Conservation (phyloP, 208 protist genomes). For the Leishmania tropica region DNA sequence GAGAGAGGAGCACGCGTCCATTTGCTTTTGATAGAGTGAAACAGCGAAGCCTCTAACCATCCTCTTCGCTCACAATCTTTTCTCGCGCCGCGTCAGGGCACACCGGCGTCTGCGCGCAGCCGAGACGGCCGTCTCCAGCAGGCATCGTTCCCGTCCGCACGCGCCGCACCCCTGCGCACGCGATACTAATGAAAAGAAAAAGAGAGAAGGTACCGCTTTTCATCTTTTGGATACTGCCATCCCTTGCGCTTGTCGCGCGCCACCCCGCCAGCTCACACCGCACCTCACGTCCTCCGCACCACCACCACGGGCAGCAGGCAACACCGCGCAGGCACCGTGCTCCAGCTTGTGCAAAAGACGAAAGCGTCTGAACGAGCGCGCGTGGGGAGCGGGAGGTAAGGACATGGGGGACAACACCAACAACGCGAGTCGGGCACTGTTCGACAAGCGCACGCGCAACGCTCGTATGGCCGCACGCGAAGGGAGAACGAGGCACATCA, state of each 20-base stretch:
- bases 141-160: background rate
- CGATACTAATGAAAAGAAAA: background rate
- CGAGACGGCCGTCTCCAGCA: background rate
- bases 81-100: background rate
- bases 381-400: background rate
- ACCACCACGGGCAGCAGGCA: background rate
- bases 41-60: background rate
- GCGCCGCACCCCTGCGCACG: conserved; percentile 1
- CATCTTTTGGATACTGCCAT: background rate
- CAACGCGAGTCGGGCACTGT: background rate
- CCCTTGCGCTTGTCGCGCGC: background rate
- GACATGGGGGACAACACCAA: background rate
- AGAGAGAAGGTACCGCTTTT: background rate
- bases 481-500: background rate
- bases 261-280: background rate
- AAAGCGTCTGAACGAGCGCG: background rate
- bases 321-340: no score
- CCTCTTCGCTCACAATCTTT: background rate
- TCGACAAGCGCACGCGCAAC: background rate
- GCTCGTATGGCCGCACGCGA: background rate
- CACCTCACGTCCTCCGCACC: background rate
- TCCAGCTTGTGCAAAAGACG: background rate
- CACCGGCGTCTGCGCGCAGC: background rate
- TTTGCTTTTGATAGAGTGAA: background rate
- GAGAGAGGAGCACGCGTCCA: background rate